Conservation (phyloP, 805 yeast species). For the Middelhovenomyces tepae region DNA sequence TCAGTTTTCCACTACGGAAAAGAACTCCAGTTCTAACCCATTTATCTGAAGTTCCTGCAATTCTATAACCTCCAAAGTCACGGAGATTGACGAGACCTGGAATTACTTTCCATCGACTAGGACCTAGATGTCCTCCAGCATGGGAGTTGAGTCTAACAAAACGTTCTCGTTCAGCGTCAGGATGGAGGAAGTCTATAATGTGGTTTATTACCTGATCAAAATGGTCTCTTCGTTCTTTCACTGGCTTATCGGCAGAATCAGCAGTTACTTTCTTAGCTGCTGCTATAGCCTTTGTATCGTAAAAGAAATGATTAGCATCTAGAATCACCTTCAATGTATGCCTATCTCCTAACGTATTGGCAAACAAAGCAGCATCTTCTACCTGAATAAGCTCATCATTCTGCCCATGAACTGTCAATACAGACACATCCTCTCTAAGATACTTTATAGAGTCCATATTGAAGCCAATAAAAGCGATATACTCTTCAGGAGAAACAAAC, state of each 20-base stretch:
- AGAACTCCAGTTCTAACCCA: constrained; percentile 41
- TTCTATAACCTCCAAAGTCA: constrained; percentile 71
- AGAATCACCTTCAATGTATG: constrained; percentile 51
- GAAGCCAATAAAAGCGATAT: constrained; percentile 3
- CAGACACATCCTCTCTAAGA: constrained; percentile 33
- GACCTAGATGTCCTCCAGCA: constrained; percentile 30
- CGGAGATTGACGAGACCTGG: constrained; percentile 69
- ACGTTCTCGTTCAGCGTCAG: constrained; percentile 43
- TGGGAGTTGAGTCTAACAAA: constrained; percentile 34
- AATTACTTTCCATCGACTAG: constrained; percentile 49
- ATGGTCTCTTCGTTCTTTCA: too few relatives aligned
- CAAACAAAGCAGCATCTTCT: constrained; percentile 50
- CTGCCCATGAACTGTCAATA: constrained; percentile 64
- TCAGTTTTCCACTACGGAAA: constrained; percentile 58
- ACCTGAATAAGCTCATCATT: constrained; percentile 58
- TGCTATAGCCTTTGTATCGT: constrained; percentile 30
- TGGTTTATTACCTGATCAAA: constrained; percentile 41
- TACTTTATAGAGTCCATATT: constrained; percentile 8
- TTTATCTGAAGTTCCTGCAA: constrained; percentile 24
- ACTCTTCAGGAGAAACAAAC: constrained; percentile 10
- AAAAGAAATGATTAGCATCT: constrained; percentile 75
- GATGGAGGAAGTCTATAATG: constrained; percentile 38
- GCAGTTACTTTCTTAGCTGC: constrained; percentile 22
- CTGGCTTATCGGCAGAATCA: not conserved
- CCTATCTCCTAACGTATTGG: constrained; percentile 48